Evolutionary conservation across 2,329 filamentous ascomycete genomes (phyloP).

Genomic region (Ilyonectria destructans): DNA sequence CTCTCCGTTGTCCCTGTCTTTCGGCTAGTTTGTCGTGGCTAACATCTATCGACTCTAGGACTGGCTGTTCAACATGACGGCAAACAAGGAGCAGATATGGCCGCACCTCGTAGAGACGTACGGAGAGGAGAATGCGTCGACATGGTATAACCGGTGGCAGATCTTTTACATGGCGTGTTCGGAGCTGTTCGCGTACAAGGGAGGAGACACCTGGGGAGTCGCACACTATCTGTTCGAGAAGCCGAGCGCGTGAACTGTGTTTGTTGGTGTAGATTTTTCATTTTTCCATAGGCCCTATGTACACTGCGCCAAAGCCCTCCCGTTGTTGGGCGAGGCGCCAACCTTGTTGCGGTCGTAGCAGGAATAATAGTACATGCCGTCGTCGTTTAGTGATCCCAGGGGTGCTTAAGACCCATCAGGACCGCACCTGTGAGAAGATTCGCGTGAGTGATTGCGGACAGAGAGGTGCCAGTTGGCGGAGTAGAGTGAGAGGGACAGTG

Average conservation of each 20-base stretch:
- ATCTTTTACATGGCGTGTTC: constrained; percentile 82
- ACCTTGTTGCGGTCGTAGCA: constrained; percentile 31
- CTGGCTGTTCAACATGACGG: constrained; percentile 75
- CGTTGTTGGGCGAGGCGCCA: constrained; percentile 19
- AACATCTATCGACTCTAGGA: constrained; percentile 56
- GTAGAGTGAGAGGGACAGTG: background rate
- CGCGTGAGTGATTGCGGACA: constrained; percentile 31
- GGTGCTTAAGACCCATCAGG: constrained; percentile 94
- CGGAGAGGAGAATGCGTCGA: constrained; percentile 70
- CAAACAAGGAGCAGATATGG: constrained; percentile 74
- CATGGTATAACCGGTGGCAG: constrained; percentile 81
- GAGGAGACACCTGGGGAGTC: constrained; percentile 79
- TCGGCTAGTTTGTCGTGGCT: constrained; percentile 8
- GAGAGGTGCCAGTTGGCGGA: background rate
- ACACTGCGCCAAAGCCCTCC: constrained; percentile 33
- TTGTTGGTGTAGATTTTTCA: constrained; percentile 4
- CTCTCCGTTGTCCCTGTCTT: background rate
- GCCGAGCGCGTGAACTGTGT: constrained; percentile 42
- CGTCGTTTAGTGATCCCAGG: constrained; percentile 87
- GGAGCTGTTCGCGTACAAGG: constrained; percentile 77
- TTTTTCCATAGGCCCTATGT: constrained; percentile 38
- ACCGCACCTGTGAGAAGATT: constrained; percentile 71
- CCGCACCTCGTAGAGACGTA: constrained; percentile 77
- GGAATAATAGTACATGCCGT: constrained; percentile 33
- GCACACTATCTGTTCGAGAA: constrained; percentile 79